These are phyloP conservation scores for Solanum dulcamara DNA, from an alignment of 257 asterid genomes.

Conservation along the genomic window DNA sequence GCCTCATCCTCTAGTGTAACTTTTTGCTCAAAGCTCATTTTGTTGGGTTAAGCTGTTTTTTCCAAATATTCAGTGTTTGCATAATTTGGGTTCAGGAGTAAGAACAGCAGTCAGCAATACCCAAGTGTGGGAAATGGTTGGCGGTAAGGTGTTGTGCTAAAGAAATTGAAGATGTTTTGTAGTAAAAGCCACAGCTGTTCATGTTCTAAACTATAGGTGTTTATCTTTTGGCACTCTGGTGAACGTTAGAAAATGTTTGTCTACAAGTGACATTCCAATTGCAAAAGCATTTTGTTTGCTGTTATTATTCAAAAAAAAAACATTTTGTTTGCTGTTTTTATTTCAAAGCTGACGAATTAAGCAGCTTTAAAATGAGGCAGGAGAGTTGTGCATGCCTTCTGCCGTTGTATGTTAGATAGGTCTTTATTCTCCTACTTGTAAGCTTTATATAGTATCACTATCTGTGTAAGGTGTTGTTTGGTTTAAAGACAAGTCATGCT, in stretches of 20 bases:
- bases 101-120: background rate
- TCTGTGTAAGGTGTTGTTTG: background rate
- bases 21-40: background rate
- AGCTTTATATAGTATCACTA: background rate
- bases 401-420: background rate
- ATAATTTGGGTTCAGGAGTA: background rate
- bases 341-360: background rate
- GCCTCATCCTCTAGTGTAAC: background rate
- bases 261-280: background rate
- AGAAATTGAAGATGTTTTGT: background rate
- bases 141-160: background rate
- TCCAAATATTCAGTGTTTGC: background rate
- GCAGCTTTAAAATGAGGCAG: background rate
- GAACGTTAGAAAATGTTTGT: background rate
- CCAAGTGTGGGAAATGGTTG: background rate
- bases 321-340: background rate
- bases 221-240: background rate
- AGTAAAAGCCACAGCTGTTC: background rate
- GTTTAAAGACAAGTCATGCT: too few species aligned
- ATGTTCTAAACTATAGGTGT: background rate
- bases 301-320: background rate
- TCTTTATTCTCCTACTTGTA: background rate
- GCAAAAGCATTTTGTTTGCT: background rate
- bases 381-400: background rate
- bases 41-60: background rate